Percentiles rank a stretch among this genome's conserved stretches.
phyloP scores from a whole-genome alignment of 192 early-diverging fungal genomes.

The Entomortierella parvispora region DNA sequence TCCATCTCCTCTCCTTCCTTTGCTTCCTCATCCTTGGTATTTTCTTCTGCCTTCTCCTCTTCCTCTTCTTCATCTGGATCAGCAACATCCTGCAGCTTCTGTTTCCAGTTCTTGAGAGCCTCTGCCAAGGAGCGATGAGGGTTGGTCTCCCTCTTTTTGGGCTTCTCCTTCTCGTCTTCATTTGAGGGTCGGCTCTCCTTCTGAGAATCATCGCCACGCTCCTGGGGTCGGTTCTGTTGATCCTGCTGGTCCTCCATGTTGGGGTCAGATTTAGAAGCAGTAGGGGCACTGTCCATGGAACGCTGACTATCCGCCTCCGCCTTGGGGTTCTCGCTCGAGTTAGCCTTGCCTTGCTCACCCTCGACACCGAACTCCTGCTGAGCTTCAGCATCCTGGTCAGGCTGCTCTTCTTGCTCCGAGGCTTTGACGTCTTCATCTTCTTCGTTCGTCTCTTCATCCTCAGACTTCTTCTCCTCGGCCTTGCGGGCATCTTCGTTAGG shows the following conservation, averaged over 20 bases:
- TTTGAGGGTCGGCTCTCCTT: constrained; percentile 44
- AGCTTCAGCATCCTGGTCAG: constrained; percentile 57
- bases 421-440: constrained; percentile 58
- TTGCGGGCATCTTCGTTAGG: constrained; percentile 40
- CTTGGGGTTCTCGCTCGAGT: constrained; percentile 56
- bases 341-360: constrained; percentile 68
- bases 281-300: constrained; percentile 48
- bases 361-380: constrained; percentile 76
- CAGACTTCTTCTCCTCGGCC: constrained; percentile 28
- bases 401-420: constrained; percentile 56
- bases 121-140: constrained; percentile 93
- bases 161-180: constrained; percentile 53
- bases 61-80: constrained; percentile 70
- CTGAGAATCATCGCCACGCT: constrained; percentile 49
- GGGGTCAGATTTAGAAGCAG: constrained; percentile 42
- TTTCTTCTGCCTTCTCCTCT: constrained; percentile 42
- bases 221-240: constrained; percentile 51
- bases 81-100: constrained; percentile 79
- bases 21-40: constrained; percentile 53
- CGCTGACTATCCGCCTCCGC: constrained; percentile 66
- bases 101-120: constrained; percentile 93
- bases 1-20: constrained; percentile 63
- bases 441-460: constrained; percentile 53
- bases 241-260: constrained; percentile 56
- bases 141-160: constrained; percentile 71